Percentiles rank a stretch among this genome's conserved stretches.
phyloP scores from a whole-genome alignment of 2,329 filamentous ascomycete genomes.

The Cercospora sp. region DNA sequence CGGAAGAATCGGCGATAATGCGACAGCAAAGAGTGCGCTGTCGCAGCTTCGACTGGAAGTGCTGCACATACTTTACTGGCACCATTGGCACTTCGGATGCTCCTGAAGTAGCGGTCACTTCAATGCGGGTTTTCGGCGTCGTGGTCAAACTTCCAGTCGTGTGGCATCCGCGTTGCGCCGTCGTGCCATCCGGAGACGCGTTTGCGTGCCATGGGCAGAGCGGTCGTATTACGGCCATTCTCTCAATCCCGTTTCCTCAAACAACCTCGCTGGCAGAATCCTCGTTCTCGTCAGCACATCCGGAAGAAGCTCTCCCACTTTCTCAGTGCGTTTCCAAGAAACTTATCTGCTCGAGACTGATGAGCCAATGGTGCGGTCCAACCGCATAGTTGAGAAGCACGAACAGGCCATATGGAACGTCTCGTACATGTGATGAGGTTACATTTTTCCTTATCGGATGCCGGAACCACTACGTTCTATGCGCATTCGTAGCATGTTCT shows the following conservation, averaged over 20 bases:
- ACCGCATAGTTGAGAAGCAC: neutral
- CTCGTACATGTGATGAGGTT: neutral
- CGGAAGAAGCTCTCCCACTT: neutral
- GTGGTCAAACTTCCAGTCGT: neutral
- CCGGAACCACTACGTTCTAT: conserved; percentile 15
- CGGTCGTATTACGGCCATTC: conserved; percentile 8
- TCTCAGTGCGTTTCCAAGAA: neutral
- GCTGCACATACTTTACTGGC: neutral
- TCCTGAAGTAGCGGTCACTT: neutral
- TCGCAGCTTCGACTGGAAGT: neutral
- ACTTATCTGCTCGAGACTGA: neutral
- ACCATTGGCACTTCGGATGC: neutral
- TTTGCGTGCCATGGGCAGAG: conserved; percentile 1
- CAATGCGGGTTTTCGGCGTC: neutral
- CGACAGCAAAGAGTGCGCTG: neutral
- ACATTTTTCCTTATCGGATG: conserved; percentile 6
- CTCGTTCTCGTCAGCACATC: neutral
- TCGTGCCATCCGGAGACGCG: conserved; percentile 6
- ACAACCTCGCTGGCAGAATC: neutral
- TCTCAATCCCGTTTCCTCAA: neutral
- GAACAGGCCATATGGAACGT: neutral
- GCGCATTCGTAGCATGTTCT: conserved; percentile 22
- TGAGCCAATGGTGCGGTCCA: neutral
- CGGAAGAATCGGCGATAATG: neutral
- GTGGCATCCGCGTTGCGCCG: conserved; percentile 1